Evolutionary conservation across 768 basidiomycete species (phyloP).

Genomic region (Lactarius evosmus): DNA sequence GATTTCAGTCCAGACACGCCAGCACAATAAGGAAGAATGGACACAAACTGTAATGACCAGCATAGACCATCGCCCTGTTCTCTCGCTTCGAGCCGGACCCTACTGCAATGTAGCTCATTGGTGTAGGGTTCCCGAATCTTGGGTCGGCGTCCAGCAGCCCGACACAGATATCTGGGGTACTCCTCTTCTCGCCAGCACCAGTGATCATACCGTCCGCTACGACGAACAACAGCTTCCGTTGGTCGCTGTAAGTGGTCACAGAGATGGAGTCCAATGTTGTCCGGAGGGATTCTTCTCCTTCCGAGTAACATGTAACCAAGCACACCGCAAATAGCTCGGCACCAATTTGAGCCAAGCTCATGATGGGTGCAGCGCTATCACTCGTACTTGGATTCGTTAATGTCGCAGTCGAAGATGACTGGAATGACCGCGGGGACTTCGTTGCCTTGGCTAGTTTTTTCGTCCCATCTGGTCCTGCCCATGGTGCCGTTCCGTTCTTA

Average conservation of each 20-base stretch:
- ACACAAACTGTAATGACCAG: slow-evolving; percentile 94
- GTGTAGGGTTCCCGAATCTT: slow-evolving; percentile 91
- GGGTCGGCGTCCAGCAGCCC: slow-evolving; percentile 88
- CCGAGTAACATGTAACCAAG: slow-evolving; percentile 96
- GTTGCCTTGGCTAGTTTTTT: slow-evolving; percentile 48
- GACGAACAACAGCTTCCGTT: slow-evolving; percentile 87
- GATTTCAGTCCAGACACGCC: neutral
- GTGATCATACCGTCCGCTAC: slow-evolving; percentile 99
- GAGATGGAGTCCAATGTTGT: slow-evolving; percentile 95
- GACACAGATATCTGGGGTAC: slow-evolving; percentile 97
- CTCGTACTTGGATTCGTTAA: slow-evolving; percentile 41
- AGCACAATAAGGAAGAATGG: neutral
- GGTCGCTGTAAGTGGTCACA: slow-evolving; percentile 84
- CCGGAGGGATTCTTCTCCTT: slow-evolving; percentile 89
- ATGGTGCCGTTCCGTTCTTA: slow-evolving; percentile 88
- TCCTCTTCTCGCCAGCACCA: slow-evolving; percentile 91
- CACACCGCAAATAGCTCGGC: slow-evolving; percentile 94
- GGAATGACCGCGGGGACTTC: slow-evolving; percentile 49
- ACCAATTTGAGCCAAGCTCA: slow-evolving; percentile 89
- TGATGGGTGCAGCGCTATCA: slow-evolving; percentile 52
- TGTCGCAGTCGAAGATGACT: slow-evolving; percentile 54
- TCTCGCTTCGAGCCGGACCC: slow-evolving; percentile 85
- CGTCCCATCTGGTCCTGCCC: slow-evolving; percentile 61
- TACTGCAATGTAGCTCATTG: slow-evolving; percentile 91
- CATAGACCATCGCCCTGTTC: slow-evolving; percentile 97